Conservation (phyloP, 805 yeast species). For the Pichia deserticola region DNA sequence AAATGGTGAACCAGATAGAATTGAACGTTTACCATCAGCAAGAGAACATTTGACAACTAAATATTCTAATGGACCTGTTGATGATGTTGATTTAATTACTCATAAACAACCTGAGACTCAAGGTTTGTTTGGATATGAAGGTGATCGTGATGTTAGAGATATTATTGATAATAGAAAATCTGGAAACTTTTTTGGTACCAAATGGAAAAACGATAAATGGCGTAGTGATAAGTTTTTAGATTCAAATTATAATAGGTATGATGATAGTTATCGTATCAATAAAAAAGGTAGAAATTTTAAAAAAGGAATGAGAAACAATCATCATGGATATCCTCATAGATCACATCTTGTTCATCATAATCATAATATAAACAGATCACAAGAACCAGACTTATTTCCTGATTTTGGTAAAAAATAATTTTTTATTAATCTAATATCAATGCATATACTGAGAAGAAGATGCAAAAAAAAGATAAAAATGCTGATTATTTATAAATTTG, state of each 20-base stretch:
- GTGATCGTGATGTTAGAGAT: not conserved
- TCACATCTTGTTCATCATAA: too few relatives aligned
- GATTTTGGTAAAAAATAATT: not conserved
- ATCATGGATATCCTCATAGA: too few relatives aligned
- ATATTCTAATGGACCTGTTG: slow-evolving; percentile 1
- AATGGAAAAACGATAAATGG: slow-evolving; percentile 12
- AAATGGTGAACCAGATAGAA: slow-evolving; percentile 60
- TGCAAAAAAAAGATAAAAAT: too few relatives aligned
- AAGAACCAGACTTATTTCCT: not conserved
- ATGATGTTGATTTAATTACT: slow-evolving; percentile 28
- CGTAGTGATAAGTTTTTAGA: slow-evolving; percentile 32
- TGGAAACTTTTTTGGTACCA: too few relatives aligned
- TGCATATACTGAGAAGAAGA: too few relatives aligned
- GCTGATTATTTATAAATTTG: too few relatives aligned
- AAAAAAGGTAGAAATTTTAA: not conserved
- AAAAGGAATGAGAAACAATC: not conserved
- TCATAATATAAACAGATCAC: not conserved
- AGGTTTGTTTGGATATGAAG: slow-evolving; percentile 29
- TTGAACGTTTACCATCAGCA: slow-evolving; percentile 24
- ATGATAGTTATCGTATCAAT: not conserved
- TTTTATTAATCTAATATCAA: too few relatives aligned
- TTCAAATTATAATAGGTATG: slow-evolving; percentile 19
- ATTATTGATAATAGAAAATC: not conserved
- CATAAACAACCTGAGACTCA: slow-evolving; percentile 28
- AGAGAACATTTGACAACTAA: slow-evolving; percentile 12